These are phyloP conservation scores for Ceratobasidium sp. DNA, from an alignment of 1,284 basidiomycete species.

Conservation along the genomic window DNA sequence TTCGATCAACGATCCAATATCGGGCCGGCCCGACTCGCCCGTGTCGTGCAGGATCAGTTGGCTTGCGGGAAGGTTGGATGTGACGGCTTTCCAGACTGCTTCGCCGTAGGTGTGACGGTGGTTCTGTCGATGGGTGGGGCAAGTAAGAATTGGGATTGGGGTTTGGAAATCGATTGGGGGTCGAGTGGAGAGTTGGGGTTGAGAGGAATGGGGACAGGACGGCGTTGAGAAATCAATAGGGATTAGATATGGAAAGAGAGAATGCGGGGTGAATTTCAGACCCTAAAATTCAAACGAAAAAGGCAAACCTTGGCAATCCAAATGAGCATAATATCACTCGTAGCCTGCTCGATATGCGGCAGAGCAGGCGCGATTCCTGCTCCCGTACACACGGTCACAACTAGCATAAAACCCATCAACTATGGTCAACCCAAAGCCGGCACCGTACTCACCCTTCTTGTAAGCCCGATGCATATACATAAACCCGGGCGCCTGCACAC, in stretches of 20 bases:
- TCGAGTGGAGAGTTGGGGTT: not conserved
- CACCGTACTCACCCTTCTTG: constrained; percentile 21
- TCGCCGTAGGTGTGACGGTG: constrained; percentile 31
- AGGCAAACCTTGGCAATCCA: constrained; percentile 38
- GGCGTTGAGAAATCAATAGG: not conserved
- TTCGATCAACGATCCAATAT: constrained; percentile 28
- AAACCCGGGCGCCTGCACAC: constrained; percentile 30
- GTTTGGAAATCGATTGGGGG: too few relatives aligned
- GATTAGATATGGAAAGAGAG: not conserved
- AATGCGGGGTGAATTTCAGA: not conserved
- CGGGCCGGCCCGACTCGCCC: constrained; percentile 24
- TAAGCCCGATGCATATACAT: constrained; percentile 41
- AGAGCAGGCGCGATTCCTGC: constrained; percentile 36
- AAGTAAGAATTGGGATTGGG: not conserved
- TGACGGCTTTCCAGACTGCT: constrained; percentile 28
- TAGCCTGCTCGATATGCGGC: constrained; percentile 34
- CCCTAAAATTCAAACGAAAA: not conserved
- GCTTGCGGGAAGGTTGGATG: constrained; percentile 14
- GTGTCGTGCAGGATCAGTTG: constrained; percentile 35
- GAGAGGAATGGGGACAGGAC: not conserved
- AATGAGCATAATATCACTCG: constrained; percentile 37
- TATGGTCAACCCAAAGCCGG: not conserved
- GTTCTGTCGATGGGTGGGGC: constrained; percentile 4
- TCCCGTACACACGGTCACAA: constrained; percentile 36
- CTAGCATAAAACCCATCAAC: not conserved